phyloP scores from a whole-genome alignment of 1,284 basidiomycete species.

The Rhodofomes roseus region DNA sequence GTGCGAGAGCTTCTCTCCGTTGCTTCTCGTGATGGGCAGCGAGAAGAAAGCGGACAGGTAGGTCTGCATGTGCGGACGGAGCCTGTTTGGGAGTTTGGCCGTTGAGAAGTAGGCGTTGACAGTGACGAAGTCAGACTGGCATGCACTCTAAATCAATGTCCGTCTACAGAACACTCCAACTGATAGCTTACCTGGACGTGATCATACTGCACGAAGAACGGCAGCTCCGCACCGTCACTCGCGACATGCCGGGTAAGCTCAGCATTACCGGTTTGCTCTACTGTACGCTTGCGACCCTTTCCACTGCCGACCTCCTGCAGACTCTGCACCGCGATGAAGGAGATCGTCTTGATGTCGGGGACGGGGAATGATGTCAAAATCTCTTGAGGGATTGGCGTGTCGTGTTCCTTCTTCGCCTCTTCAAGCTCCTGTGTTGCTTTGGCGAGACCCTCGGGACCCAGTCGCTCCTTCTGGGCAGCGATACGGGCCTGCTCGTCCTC shows the following conservation, averaged over 20 bases:
- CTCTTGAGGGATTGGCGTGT: conserved; percentile 76
- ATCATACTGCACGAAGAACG: conserved; percentile 93
- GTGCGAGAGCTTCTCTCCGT: conserved; percentile 72
- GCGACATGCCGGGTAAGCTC: conserved; percentile 66
- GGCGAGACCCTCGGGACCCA: conserved; percentile 83
- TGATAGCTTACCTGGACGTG: conserved; percentile 63
- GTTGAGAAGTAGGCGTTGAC: conserved; percentile 81
- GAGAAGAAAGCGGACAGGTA: conserved; percentile 90
- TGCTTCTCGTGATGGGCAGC: conserved; percentile 72
- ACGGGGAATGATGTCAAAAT: conserved; percentile 84
- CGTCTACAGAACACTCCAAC: no score
- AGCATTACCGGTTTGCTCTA: conserved; percentile 17
- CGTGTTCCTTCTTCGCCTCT: conserved; percentile 85
- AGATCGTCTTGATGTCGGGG: conserved; percentile 85
- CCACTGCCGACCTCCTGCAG: conserved; percentile 59
- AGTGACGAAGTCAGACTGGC: conserved; percentile 87
- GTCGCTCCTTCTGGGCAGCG: conserved; percentile 60
- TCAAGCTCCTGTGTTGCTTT: conserved; percentile 70
- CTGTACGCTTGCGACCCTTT: conserved; percentile 30
- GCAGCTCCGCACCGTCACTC: conserved; percentile 63
- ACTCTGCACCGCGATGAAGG: conserved; percentile 93
- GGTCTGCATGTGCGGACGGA: conserved; percentile 83
- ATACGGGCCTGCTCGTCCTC: conserved; percentile 80
- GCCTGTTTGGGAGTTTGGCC: conserved; percentile 61
- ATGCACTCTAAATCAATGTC: not conserved